phyloP scores from a whole-genome alignment of 75 land plant species.

The Gnetum montanum region DNA sequence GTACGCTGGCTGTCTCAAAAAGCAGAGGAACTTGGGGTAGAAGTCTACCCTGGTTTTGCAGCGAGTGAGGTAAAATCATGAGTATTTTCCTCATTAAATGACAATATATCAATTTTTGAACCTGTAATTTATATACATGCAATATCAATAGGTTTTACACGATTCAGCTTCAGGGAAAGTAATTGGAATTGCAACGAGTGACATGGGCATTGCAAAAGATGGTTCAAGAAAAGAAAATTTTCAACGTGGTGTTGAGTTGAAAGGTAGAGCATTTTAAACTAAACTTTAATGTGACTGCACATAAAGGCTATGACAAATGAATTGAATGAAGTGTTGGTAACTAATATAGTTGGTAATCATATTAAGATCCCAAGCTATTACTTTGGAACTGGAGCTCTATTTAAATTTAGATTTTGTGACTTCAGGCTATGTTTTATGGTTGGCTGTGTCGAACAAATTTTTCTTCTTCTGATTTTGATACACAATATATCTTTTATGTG shows the following conservation, averaged over 20 bases:
- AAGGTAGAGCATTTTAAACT: slow-evolving; percentile 31
- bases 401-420: no score
- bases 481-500: no score
- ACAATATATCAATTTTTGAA: background rate
- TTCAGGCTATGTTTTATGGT: no score
- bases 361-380: no score
- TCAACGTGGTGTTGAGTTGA: slow-evolving; percentile 87
- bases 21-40: slow-evolving; percentile 95
- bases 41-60: slow-evolving; percentile 98
- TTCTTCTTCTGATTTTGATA: no score
- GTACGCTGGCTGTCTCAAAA: slow-evolving; percentile 85
- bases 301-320: background rate
- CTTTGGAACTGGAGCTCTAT: no score
- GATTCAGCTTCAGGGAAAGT: slow-evolving; percentile 48
- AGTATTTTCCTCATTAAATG: background rate
- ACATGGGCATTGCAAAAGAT: slow-evolving; percentile 93
- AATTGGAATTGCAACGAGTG: slow-evolving; percentile 88
- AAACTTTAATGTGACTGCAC: background rate
- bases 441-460: no score
- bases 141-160: slow-evolving; percentile 81
- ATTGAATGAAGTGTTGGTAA: no score
- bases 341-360: no score
- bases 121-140: background rate
- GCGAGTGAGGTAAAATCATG: slow-evolving; percentile 79
- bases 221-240: slow-evolving; percentile 76